Evolutionary conservation across 2,329 filamentous ascomycete genomes (phyloP).

Genomic region (Diaporthe sp.): DNA sequence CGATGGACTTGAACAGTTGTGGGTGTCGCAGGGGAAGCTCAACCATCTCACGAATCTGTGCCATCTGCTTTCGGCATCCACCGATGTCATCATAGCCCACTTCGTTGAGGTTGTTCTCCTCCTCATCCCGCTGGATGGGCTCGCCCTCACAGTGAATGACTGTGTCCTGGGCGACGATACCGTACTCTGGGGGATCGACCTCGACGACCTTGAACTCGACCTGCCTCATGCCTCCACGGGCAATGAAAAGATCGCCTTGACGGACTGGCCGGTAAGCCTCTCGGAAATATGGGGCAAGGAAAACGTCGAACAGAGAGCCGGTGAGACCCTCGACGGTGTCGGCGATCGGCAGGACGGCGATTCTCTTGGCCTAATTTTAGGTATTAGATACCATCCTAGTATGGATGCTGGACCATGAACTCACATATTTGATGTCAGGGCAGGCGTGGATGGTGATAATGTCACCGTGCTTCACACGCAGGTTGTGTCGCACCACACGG

Average conservation of each 20-base stretch:
- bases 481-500: conserved; percentile 97
- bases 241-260: conserved; percentile 98
- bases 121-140: conserved; percentile 95
- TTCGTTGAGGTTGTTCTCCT: conserved; percentile 99
- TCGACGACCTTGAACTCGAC: conserved; percentile 99
- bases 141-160: conserved; percentile 99
- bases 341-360: conserved; percentile 97
- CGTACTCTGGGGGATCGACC: conserved; percentile 97
- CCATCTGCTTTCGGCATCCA: conserved; percentile 99
- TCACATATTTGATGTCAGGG: conserved; percentile 99
- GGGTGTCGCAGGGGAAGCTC: conserved; percentile 97
- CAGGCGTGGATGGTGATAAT: conserved; percentile 97
- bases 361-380: conserved; percentile 86
- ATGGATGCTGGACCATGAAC: conserved; percentile 54
- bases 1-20: conserved; percentile 99
- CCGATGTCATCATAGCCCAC: conserved; percentile 99
- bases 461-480: conserved; percentile 98
- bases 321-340: conserved; percentile 98
- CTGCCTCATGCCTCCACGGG: conserved; percentile 97
- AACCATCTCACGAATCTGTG: conserved; percentile 98
- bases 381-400: conserved; percentile 42
- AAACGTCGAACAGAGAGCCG: conserved; percentile 98
- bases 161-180: conserved; percentile 98
- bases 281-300: conserved; percentile 99
- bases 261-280: conserved; percentile 98